Percentiles rank a stretch among this genome's conserved stretches.
phyloP scores from a whole-genome alignment of 2,329 filamentous ascomycete genomes.

The Conoideocrella luteorostrata region DNA sequence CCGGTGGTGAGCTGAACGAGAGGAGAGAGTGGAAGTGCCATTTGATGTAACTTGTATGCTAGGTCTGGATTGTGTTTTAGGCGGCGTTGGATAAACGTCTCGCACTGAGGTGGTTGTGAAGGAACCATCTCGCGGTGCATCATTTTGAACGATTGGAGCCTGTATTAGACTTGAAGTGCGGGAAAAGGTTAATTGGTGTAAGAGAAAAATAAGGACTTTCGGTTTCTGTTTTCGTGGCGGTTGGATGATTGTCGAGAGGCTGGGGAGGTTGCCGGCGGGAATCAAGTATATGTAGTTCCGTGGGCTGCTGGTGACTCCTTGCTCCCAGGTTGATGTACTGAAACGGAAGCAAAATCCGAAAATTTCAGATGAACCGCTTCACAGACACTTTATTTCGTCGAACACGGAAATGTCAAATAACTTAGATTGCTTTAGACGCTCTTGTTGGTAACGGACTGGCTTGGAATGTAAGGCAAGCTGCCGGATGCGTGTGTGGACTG shows the following conservation, averaged over 20 bases:
- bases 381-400: not conserved
- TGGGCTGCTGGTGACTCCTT: not conserved
- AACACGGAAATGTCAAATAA: slow-evolving; percentile 5
- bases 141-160: slow-evolving; percentile 18
- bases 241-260: not conserved
- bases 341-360: not conserved
- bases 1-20: slow-evolving; percentile 60
- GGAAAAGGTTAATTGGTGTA: not conserved
- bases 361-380: not conserved
- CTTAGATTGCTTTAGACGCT: not conserved
- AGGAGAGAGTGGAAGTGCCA: slow-evolving; percentile 59
- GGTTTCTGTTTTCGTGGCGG: not conserved
- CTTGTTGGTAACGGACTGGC: not conserved
- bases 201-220: not conserved
- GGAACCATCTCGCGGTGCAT: slow-evolving; percentile 25
- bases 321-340: not conserved
- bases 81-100: slow-evolving; percentile 21
- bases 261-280: not conserved
- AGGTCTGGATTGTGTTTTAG: slow-evolving; percentile 45
- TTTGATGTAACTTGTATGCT: slow-evolving; percentile 54
- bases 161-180: not conserved
- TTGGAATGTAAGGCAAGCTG: slow-evolving; percentile 7
- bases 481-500: slow-evolving; percentile 9
- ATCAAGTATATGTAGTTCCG: slow-evolving; percentile 7
- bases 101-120: slow-evolving; percentile 22